phyloP scores from a whole-genome alignment of 768 basidiomycete genomes.

The Pholiota molesta region DNA sequence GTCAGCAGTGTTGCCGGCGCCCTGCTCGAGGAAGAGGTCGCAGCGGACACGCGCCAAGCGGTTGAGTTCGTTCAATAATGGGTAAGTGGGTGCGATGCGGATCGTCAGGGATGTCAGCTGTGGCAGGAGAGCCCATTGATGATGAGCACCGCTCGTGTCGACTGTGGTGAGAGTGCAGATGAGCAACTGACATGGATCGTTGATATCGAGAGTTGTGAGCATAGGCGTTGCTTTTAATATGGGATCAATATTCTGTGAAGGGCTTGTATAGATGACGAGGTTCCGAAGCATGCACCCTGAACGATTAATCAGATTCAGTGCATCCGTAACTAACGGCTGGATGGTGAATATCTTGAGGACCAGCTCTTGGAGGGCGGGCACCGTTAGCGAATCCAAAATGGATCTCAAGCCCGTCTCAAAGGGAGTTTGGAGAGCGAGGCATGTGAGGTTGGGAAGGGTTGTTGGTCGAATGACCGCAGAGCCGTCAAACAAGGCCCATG shows the following conservation, averaged over 20 bases:
- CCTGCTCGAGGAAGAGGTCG: slow-evolving; percentile 8
- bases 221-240: slow-evolving; percentile 8
- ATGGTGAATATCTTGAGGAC: slow-evolving; percentile 6
- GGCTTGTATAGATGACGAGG: slow-evolving; percentile 11
- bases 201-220: slow-evolving; percentile 16
- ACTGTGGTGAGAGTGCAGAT: slow-evolving; percentile 6
- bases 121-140: slow-evolving; percentile 15
- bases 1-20: not conserved
- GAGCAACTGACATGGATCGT: slow-evolving; percentile 1
- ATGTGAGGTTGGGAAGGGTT: slow-evolving; percentile 6
- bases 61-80: slow-evolving; percentile 1
- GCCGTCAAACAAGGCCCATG: slow-evolving; percentile 10
- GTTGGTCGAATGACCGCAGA: slow-evolving; percentile 5
- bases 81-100: slow-evolving; percentile 3
- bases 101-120: slow-evolving; percentile 16
- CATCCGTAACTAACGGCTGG: not conserved
- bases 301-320: slow-evolving; percentile 6
- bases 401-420: slow-evolving; percentile 1
- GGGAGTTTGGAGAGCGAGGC: slow-evolving; percentile 6
- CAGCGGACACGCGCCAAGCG: slow-evolving; percentile 15
- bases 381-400: slow-evolving; percentile 8
- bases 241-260: not conserved
- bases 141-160: not conserved
- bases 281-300: slow-evolving; percentile 9
- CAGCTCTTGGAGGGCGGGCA: slow-evolving; percentile 9